Conservation (phyloP, 2,329 filamentous ascomycete species). For the Akanthomyces dipterigenus region DNA sequence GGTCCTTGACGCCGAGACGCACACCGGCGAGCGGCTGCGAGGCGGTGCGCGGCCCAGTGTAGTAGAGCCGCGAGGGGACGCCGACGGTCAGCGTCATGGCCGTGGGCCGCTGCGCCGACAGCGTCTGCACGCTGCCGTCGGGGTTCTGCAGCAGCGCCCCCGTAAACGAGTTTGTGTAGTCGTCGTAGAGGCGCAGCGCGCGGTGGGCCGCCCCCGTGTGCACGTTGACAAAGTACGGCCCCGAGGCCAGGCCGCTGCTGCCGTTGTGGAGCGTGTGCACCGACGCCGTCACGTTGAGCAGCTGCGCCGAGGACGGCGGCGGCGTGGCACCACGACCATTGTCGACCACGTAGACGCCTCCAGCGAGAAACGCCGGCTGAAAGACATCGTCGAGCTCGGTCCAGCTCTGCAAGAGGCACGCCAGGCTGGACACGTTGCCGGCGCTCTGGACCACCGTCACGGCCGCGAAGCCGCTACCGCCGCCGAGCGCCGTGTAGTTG, state of each 20-base stretch:
- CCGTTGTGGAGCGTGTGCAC: background rate
- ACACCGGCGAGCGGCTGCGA: slow-evolving; percentile 51
- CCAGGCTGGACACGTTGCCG: slow-evolving; percentile 17
- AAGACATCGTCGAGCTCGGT: slow-evolving; percentile 23
- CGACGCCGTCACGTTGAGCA: slow-evolving; percentile 9
- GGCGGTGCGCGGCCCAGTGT: slow-evolving; percentile 33
- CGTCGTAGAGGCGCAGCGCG: slow-evolving; percentile 30
- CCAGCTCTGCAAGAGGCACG: slow-evolving; percentile 25
- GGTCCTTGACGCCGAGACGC: slow-evolving; percentile 39
- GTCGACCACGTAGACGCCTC: slow-evolving; percentile 14
- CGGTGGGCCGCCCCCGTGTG: slow-evolving; percentile 25
- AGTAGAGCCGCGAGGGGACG: slow-evolving; percentile 57
- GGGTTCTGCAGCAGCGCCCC: slow-evolving; percentile 23
- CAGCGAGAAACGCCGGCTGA: slow-evolving; percentile 15
- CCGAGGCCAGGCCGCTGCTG: slow-evolving; percentile 19
- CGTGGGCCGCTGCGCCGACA: slow-evolving; percentile 24
- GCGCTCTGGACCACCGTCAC: slow-evolving; percentile 26
- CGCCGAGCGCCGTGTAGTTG: background rate
- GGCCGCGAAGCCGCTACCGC: slow-evolving; percentile 23
- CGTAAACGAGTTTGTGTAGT: slow-evolving; percentile 24
- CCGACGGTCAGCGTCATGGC: slow-evolving; percentile 26
- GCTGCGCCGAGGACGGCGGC: slow-evolving; percentile 15
- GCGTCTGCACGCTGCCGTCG: slow-evolving; percentile 23
- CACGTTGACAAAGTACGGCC: slow-evolving; percentile 31
- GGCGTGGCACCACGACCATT: slow-evolving; percentile 14